Evolutionary conservation across 1,284 basidiomycete species (phyloP), one percentile per base, ranked within the genome.

Genomic region (Laetiporus sulphureus): DNA sequence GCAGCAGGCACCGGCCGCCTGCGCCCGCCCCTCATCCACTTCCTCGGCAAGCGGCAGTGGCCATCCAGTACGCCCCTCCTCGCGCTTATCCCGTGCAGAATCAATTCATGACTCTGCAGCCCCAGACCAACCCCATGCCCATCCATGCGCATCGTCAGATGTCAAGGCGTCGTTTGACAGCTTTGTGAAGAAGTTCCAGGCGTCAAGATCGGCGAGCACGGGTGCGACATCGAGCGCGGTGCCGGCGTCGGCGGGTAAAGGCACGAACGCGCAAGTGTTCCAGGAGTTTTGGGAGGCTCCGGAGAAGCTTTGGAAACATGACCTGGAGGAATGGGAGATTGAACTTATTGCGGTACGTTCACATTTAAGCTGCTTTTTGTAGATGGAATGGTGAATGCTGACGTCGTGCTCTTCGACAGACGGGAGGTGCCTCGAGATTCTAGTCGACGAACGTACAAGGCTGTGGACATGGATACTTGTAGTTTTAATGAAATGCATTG

Each of bases 201-300:
- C 44, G 19, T 41, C 44, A n/a, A 39, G 42, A 1, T 39, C 44
- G 20, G 36, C 39, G 35, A 23, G 44, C 15, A 34, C 49, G 13
- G 57, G 57, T 5, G 48, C 59, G 51, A 52, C 48, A 46, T 57
- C 46, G 40, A 53, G 41, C 51, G 60, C 30, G 44, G 47, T 49
- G 38, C 50, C 32, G 27, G 39, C 24, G 21, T 13, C 29, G 30
- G 20, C 37, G 19, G 23, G 40, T 30, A 35, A 36, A n/a, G n/a
- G n/a, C n/a, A n/a, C n/a, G n/a, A 32, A 67, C 56, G 57, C 62
- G 27, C 52, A 59, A 30, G 65, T 74, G 47, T 80, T 71, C 64
- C 64, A 66, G 29, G 72, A 91, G 53, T 90, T 84, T 63, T 90
- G 86, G 84, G 75, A 92, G 51, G 86, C 84, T 10, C 91, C 91